These are phyloP conservation scores for Bretschneidera sinensis DNA, from an alignment of 345 rosid species.

Conservation along the genomic window DNA sequence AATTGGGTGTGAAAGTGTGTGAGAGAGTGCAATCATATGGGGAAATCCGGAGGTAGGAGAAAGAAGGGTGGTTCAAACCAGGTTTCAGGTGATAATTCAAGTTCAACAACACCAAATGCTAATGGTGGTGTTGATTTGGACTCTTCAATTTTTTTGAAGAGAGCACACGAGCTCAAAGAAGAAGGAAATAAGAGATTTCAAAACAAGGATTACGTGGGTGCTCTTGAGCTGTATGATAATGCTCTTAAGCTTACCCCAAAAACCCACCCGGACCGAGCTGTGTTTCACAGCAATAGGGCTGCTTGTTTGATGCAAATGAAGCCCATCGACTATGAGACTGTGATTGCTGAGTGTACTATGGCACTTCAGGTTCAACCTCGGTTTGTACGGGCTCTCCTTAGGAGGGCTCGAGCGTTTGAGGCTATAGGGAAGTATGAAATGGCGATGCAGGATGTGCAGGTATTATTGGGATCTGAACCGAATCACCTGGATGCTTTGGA, in stretches of 20 bases:
- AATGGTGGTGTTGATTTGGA: constrained; percentile 68
- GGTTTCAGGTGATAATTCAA: constrained; percentile 33
- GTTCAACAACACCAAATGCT: constrained; percentile 31
- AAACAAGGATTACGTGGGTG: constrained; percentile 67
- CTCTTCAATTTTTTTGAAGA: constrained; percentile 62
- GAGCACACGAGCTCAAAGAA: constrained; percentile 94
- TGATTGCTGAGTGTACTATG: constrained; percentile 75
- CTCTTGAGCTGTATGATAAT: constrained; percentile 73
- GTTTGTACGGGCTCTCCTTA: constrained; percentile 68
- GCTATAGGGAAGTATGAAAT: constrained; percentile 70
- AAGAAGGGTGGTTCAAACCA: constrained; percentile 67
- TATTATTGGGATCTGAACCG: constrained; percentile 61
- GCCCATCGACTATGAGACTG: constrained; percentile 77
- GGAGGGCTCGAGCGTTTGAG: constrained; percentile 91
- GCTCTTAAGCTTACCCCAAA: constrained; percentile 74
- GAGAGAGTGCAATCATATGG: constrained; percentile 33
- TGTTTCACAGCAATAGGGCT: constrained; percentile 89
- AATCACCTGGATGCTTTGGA: constrained; percentile 77
- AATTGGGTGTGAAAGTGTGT: not conserved
- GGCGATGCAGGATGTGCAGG: constrained; percentile 82
- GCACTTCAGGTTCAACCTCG: constrained; percentile 88
- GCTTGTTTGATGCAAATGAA: constrained; percentile 99
- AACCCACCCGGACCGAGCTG: constrained; percentile 79
- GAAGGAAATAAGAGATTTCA: constrained; percentile 91
- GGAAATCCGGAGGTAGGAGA: constrained; percentile 84